A percentile compares a stretch with the other conserved stretches of the same genome.
These are phyloP conservation scores for Microdochium bolleyi DNA, from an alignment of 2,329 filamentous ascomycete species.

Conservation along the genomic window DNA sequence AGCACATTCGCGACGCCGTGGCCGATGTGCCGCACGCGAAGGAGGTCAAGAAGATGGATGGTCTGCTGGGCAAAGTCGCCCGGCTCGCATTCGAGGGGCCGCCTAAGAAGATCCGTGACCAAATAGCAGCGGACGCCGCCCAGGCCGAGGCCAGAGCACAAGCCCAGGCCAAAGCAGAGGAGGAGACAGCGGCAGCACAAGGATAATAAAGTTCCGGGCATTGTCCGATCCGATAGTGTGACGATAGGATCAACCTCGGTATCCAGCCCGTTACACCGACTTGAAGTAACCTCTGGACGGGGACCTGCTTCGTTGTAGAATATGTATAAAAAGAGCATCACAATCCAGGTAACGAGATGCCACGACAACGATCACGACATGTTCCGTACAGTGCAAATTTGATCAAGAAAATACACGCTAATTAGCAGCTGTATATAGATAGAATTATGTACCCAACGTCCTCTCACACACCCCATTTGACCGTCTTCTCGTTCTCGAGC, in stretches of 20 bases:
- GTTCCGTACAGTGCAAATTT: too few relatives aligned
- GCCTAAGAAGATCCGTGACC: neutral
- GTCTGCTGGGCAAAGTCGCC: slow-evolving; percentile 25
- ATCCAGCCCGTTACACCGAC: too few relatives aligned
- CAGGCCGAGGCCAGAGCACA: neutral
- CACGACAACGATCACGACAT: too few relatives aligned
- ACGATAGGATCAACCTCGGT: too few relatives aligned
- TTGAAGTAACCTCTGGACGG: too few relatives aligned
- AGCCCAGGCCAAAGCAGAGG: neutral
- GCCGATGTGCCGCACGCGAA: slow-evolving; percentile 19
- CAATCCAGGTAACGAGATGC: too few relatives aligned
- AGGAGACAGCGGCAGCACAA: neutral
- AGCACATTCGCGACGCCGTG: slow-evolving; percentile 29
- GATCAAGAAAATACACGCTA: too few relatives aligned
- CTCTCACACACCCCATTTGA: neutral
- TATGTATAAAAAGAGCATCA: too few relatives aligned
- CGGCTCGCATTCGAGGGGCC: slow-evolving; percentile 28
- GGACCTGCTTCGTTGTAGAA: too few relatives aligned
- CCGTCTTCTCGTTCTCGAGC: neutral
- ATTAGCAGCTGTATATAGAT: too few relatives aligned
- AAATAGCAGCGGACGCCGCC: neutral
- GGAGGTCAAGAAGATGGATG: slow-evolving; percentile 30
- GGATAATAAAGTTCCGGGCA: neutral
- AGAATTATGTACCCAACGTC: neutral
- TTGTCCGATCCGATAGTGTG: neutral